A percentile compares a stretch with the other conserved stretches of the same genome.
Conservation (phyloP, 306 rosid genomes). For the Cucurbita moschata region DNA sequence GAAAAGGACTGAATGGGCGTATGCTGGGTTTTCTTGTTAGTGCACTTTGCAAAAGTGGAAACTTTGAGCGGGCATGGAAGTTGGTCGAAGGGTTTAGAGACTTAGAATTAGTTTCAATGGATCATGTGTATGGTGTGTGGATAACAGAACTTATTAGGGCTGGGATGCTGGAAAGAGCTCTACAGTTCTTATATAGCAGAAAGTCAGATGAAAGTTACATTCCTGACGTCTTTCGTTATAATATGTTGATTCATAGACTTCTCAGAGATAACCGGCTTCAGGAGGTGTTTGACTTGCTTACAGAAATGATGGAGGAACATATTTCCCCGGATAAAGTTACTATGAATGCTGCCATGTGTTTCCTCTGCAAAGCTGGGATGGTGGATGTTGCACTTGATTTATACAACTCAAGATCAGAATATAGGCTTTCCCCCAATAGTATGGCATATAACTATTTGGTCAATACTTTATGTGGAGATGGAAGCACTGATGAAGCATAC, state of each 20-base stretch:
- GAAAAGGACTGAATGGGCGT: conserved; percentile 18
- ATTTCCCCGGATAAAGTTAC: conserved; percentile 45
- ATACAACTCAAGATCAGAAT: conserved; percentile 38
- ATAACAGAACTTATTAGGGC: conserved; percentile 36
- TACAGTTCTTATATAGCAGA: conserved; percentile 32
- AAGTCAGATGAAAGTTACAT: conserved; percentile 39
- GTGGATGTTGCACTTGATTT: conserved; percentile 39
- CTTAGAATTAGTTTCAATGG: conserved; percentile 19
- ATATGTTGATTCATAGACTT: conserved; percentile 46
- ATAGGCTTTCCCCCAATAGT: conserved; percentile 34
- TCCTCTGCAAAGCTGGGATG: conserved; percentile 81
- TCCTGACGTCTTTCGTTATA: conserved; percentile 32
- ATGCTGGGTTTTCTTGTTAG: conserved; percentile 26
- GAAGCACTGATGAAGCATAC: conserved; percentile 36
- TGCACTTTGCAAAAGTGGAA: conserved; percentile 32
- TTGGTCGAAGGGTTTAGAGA: conserved; percentile 34
- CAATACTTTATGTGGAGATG: conserved; percentile 45
- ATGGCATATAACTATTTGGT: conserved; percentile 65
- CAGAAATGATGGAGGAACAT: conserved; percentile 54
- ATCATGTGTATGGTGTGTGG: conserved; percentile 44
- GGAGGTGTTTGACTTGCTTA: conserved; percentile 48
- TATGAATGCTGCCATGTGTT: conserved; percentile 59
- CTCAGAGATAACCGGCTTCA: conserved; percentile 43
- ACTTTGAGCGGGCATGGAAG: conserved; percentile 33
- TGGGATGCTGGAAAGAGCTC: conserved; percentile 43